A percentile compares a stretch with the other conserved stretches of the same genome.
These are phyloP conservation scores for Penicillium fuscoglaucum DNA, from an alignment of 2,329 filamentous ascomycete genomes.

Conservation along the genomic window DNA sequence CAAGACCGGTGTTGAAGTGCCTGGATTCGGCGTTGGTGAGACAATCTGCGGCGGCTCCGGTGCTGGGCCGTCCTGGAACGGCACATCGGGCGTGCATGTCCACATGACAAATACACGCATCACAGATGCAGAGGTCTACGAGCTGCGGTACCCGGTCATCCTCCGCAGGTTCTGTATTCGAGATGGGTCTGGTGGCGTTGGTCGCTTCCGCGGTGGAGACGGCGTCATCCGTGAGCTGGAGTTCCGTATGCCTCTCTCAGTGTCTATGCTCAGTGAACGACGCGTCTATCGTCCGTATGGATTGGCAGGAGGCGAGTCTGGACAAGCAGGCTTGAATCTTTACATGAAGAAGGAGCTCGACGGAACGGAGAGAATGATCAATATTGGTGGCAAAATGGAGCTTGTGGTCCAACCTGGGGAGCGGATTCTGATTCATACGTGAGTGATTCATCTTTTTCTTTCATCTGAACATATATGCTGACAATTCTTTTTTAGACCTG, in stretches of 20 bases:
- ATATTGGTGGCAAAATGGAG: conserved; percentile 27
- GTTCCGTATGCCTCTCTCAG: conserved; percentile 50
- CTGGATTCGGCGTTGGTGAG: conserved; percentile 72
- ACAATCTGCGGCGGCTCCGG: conserved; percentile 76
- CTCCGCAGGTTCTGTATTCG: conserved; percentile 68
- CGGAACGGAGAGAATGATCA: conserved; percentile 18
- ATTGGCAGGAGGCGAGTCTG: conserved; percentile 75
- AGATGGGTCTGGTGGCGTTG: conserved; percentile 61
- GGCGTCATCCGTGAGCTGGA: conserved; percentile 80
- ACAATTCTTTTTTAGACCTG: conserved; percentile 9
- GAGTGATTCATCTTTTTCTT: neutral
- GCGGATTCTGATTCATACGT: conserved; percentile 32
- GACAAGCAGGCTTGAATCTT: conserved; percentile 72
- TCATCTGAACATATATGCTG: neutral
- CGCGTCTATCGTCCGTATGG: conserved; percentile 20
- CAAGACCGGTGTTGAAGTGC: conserved; percentile 12
- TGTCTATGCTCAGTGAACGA: conserved; percentile 25
- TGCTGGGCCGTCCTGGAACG: conserved; percentile 69
- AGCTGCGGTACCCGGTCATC: conserved; percentile 72
- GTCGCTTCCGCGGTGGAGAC: conserved; percentile 67
- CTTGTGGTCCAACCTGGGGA: conserved; percentile 31
- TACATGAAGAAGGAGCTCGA: conserved; percentile 59
- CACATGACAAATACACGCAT: conserved; percentile 86
- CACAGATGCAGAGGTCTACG: conserved; percentile 78
- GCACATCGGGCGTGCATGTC: conserved; percentile 70